Evolutionary conservation across 1,139 yeast genomes (phyloP), one percentile per base, ranked within the genome.

Genomic region (Debaryomycetaceae sp.): DNA sequence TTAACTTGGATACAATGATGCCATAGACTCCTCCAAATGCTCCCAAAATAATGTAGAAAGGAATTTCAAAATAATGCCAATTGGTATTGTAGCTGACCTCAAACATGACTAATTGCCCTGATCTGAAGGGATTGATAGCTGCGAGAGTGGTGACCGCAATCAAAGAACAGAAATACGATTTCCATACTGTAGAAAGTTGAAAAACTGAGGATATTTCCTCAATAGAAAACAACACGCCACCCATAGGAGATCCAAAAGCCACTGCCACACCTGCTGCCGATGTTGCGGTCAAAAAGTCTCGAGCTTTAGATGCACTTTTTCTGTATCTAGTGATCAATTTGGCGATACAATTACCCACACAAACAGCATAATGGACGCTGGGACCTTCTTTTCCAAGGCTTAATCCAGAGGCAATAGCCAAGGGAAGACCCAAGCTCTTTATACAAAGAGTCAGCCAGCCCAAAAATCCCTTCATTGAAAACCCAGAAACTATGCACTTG

Each of bases 11-110:
- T n/a, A 91, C 84, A 22, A 87, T 60, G 7, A 87, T 84, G 1
- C 99, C 99, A 58, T 89, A 90, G 1, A 87, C 59, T 0, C 99
- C 99, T 3, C 99, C 99, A 69, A 91, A 91, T 0, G 87, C 58
- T 0, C 99, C 99, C 22, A 93, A 59, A 2, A 91, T 45, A 4
- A 88, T 74, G 57, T 86, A 93, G 45, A 89, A 75, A 1, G 96
- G 89, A 9, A 91, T 72, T 59, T 95, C 99, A 61, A 84, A 84
- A 50, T 82, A 80, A 56, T 81, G 91, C 99, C 99, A 95, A 50
- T 83, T 79, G 8, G 83, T 80, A 54, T 87, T 91, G 60, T 90
- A 95, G 13, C 79, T 76, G 17, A 95, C 97, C 57, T 90, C 89
- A 62, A 95, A 95, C 65, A 93, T 71, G 6, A 93, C 97, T 54